Evolutionary conservation across 2,329 filamentous ascomycete genomes (phyloP).

Genomic region (Phaeoacremonium minimum): DNA sequence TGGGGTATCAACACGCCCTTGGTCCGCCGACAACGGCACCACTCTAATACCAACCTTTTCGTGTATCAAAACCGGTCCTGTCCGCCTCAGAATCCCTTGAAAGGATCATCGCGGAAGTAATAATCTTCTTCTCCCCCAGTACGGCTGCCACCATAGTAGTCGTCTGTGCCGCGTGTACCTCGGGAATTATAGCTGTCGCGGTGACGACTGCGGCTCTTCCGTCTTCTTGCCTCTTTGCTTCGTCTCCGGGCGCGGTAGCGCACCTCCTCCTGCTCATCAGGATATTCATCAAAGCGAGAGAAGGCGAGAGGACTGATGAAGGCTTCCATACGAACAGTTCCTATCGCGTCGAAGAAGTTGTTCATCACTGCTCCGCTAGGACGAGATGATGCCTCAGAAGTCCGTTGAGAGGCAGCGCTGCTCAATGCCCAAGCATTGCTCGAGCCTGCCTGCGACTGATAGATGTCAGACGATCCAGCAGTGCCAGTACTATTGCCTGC

Average conservation of each 20-base stretch:
- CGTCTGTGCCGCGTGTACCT: constrained; percentile 40
- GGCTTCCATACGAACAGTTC: constrained; percentile 94
- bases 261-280: constrained; percentile 46
- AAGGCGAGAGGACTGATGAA: constrained; percentile 70
- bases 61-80: no score
- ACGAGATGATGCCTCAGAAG: constrained; percentile 49
- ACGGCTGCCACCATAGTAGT: constrained; percentile 41
- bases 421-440: constrained; percentile 19
- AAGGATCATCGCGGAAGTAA: constrained; percentile 54
- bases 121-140: constrained; percentile 51
- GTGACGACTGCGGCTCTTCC: constrained; percentile 48
- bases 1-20: no score
- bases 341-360: constrained; percentile 82
- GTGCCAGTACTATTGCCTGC: constrained; percentile 45
- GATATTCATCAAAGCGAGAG: constrained; percentile 39
- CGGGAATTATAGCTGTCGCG: constrained; percentile 47
- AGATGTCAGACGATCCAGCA: constrained; percentile 21
- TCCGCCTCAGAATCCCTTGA: constrained; percentile 55
- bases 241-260: constrained; percentile 41
- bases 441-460: constrained; percentile 10
- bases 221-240: constrained; percentile 51
- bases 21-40: no score
- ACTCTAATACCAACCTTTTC: no score
- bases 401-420: constrained; percentile 38
- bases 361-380: constrained; percentile 28